Base-by-base conservation (phyloP, 1,284 basidiomycete species). In the Austropuccinia psidii region DNA sequence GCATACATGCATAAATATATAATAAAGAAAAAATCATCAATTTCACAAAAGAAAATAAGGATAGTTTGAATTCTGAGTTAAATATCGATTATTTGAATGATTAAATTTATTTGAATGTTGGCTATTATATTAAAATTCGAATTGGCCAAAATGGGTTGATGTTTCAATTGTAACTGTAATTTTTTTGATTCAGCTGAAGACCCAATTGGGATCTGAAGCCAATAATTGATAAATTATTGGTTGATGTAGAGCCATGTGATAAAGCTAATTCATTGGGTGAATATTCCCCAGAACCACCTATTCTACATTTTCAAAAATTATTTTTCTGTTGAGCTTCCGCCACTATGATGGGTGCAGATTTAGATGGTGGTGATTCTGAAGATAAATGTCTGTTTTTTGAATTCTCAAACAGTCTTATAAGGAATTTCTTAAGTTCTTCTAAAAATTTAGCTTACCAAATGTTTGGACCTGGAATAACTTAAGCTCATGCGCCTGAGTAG, bases 301-400 rank as follows among this genome's bases (percentile, higher is more conserved):
- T 29, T 6, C 24, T 52, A 1, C 64, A 49, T 31, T 64, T 60
- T 41, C 29, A 33, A 24, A 62, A 55, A 17, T 54, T 52, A 8
- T 39, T 33, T 39, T 57, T 49, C 13, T 52, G 50, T 29, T 49
- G 39, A 11, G 66, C 43, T 55, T 57, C 35, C 17, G 58, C 52
- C 49, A 73, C 50, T 62, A 75, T 49, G 31, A 65, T 52, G 15
- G 67, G 39, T 15, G 76, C 68, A n/a, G 76, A n/a, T 24, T 79
- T 76, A 9, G 93, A 92, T 1, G 93, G 89, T 0, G 93, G 93
- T 7, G 91, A 90, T 81, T 98, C 95, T 66, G 94, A 90, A 79
- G 97, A 98, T 35, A 98, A 83, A 73, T 93, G 86, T 15, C 90
- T 88, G 39, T 31, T 21, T 31, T 33, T 29, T 58, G 9, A 7